phyloP scores from a whole-genome alignment of 768 basidiomycete species.

The Boletus pseudo-olivaceus region DNA sequence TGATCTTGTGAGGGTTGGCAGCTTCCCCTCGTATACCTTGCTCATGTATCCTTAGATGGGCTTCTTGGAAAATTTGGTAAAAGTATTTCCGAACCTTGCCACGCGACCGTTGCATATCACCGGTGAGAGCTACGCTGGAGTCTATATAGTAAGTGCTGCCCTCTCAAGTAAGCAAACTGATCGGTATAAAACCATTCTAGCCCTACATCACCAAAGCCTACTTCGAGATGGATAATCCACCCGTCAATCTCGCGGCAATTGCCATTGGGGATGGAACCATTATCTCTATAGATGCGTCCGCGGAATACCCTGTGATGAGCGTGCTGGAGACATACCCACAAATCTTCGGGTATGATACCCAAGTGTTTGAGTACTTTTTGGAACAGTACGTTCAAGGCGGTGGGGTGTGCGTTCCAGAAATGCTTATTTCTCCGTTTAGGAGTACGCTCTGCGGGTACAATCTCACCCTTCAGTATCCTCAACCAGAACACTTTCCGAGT shows the following conservation, averaged over 20 bases:
- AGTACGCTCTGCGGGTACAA: constrained; percentile 62
- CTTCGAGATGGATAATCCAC: constrained; percentile 56
- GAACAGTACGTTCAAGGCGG: constrained; percentile 47
- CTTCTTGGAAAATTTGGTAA: constrained; percentile 66
- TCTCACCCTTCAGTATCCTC: constrained; percentile 66
- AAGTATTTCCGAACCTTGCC: constrained; percentile 66
- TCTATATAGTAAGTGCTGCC: constrained; percentile 50
- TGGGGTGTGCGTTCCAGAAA: background rate
- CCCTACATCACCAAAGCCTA: constrained; percentile 74
- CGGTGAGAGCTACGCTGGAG: constrained; percentile 74
- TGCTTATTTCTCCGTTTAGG: constrained; percentile 31
- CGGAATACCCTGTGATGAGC: constrained; percentile 53
- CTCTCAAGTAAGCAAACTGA: constrained; percentile 25
- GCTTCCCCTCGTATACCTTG: constrained; percentile 24
- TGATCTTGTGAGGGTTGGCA: constrained; percentile 36
- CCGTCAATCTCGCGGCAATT: constrained; percentile 62
- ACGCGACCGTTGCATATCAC: constrained; percentile 65
- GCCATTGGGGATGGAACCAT: constrained; percentile 60
- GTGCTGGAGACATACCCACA: constrained; percentile 74
- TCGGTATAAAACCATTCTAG: constrained; percentile 35
- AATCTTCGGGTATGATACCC: constrained; percentile 64
- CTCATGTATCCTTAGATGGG: constrained; percentile 47
- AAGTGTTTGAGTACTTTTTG: constrained; percentile 63
- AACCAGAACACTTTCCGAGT: constrained; percentile 47
- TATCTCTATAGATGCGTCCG: constrained; percentile 48